Evolutionary conservation across 2,329 filamentous ascomycete genomes (phyloP), one percentile per base, ranked within the genome.

Genomic region (Diplocarpon mali): DNA sequence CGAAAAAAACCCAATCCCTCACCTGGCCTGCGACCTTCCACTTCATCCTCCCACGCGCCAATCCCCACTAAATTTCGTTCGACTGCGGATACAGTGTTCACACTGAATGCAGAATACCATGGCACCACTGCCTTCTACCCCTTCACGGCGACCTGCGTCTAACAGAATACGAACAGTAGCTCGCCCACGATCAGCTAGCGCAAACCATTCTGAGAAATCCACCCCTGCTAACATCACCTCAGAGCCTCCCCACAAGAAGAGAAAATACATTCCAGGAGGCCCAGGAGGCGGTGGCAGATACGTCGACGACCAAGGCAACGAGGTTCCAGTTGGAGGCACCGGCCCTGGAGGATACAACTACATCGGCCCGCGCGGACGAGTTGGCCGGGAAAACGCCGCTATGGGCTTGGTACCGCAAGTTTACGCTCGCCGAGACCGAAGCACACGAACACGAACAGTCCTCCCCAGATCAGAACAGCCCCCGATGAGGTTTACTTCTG

Each of bases 251-350:
- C 71, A 71, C 1, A 88, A 87, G 66, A 77, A 76, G 60, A 73
- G 80, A 54, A 58, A 78, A 64, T 95, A 95, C 67, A 76, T 93
- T 38, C 86, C 90, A 29, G 88, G 88, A 38, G 88, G 87, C 2
- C 83, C 86, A 46, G 87, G 86, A 32, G 88, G 88, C 37, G 87
- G 88, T 46, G 87, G 88, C 15, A 73, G 88, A 60, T 94, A 88
- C 63, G 70, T 92, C 30, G 85, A 93, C 55, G 72, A 81, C 45
- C 77, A 86, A 46, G 75, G 75, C 41, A 68, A 73, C 48, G 77
- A 83, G 51, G 75, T 72, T 35, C 72, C 72, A 35, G 70, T 72
- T 57, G 64, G 67, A 58, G 65, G 67, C 57, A 68, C 67, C 61
- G 62, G 67, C 56, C 60, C 67, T 39, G 67, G 65, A 57, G 63